Evolutionary conservation across 106 monocot genomes (phyloP).

Genomic region (Xerophyta viscosa): DNA sequence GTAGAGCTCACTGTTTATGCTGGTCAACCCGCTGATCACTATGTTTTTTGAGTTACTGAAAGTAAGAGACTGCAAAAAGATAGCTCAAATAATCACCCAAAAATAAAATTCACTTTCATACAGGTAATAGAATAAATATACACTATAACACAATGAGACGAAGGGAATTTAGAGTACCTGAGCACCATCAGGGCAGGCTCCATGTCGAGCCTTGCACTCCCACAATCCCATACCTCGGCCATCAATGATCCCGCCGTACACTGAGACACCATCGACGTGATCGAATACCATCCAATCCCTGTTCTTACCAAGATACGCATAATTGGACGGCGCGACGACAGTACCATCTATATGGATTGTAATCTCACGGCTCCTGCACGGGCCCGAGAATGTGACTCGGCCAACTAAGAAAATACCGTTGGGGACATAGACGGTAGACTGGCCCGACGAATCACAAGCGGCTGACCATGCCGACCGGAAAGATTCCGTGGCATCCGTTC

Average conservation of each 20-base stretch:
- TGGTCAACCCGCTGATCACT: constrained; percentile 3
- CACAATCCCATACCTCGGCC: constrained; percentile 34
- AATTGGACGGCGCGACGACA: constrained; percentile 16
- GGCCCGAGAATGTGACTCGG: constrained; percentile 28
- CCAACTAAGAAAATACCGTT: constrained; percentile 16
- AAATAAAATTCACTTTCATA: too few species aligned
- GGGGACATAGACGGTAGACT: constrained; percentile 18
- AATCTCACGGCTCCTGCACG: constrained; percentile 28
- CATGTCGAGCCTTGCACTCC: constrained; percentile 20
- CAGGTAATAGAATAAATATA: too few species aligned
- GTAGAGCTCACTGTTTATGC: constrained; percentile 14
- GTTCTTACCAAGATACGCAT: not conserved
- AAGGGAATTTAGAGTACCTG: too few species aligned
- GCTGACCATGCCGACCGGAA: constrained; percentile 23
- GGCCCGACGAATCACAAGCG: constrained; percentile 15
- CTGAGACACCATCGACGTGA: constrained; percentile 23
- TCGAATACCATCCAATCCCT: constrained; percentile 31
- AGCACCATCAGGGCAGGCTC: constrained; percentile 22
- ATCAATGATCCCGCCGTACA: constrained; percentile 43
- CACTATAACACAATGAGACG: too few species aligned
- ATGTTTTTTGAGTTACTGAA: constrained; percentile 6
- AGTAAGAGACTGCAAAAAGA: constrained; percentile 7
- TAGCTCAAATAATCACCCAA: too few species aligned
- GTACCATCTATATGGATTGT: constrained; percentile 27
- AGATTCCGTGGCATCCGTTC: constrained; percentile 15